These are phyloP conservation scores for Vanilla planifolia DNA, from an alignment of 106 monocot genomes.

Conservation along the genomic window DNA sequence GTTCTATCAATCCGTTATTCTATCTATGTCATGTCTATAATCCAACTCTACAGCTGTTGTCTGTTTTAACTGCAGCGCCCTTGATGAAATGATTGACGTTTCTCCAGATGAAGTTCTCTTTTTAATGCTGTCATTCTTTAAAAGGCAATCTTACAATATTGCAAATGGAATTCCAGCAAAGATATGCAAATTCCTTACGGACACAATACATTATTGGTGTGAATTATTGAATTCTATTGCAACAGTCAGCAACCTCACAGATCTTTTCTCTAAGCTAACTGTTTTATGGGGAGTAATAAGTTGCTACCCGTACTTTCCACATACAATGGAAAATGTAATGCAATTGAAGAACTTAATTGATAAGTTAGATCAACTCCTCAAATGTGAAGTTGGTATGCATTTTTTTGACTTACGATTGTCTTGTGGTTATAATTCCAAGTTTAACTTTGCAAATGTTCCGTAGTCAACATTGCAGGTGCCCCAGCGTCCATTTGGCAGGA, in stretches of 20 bases:
- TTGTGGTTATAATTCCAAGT: neutral
- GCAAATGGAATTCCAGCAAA: conserved; percentile 23
- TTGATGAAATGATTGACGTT: conserved; percentile 55
- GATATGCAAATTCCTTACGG: conserved; percentile 38
- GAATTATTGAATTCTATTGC: conserved; percentile 18
- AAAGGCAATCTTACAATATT: conserved; percentile 21
- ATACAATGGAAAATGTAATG: conserved; percentile 12
- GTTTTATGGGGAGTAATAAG: conserved; percentile 70
- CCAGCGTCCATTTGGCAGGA: conserved; percentile 64
- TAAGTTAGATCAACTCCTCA: conserved; percentile 35
- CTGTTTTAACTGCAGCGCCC: conserved; percentile 30
- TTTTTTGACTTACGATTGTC: conserved; percentile 1
- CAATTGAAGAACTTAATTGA: conserved; percentile 29
- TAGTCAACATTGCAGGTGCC: conserved; percentile 47
- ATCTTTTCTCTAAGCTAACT: conserved; percentile 29
- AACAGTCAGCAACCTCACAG: conserved; percentile 1
- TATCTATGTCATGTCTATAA: conserved; percentile 1
- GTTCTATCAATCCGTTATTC: neutral
- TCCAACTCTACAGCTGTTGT: neutral
- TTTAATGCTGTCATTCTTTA: conserved; percentile 41
- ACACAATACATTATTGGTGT: conserved; percentile 46
- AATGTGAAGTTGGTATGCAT: conserved; percentile 40
- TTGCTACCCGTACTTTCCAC: conserved; percentile 44
- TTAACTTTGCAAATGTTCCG: conserved; percentile 4
- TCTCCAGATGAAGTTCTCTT: conserved; percentile 48